Conservation (phyloP, 352 stramenopile genomes). For the Globisporangium emineosum region DNA sequence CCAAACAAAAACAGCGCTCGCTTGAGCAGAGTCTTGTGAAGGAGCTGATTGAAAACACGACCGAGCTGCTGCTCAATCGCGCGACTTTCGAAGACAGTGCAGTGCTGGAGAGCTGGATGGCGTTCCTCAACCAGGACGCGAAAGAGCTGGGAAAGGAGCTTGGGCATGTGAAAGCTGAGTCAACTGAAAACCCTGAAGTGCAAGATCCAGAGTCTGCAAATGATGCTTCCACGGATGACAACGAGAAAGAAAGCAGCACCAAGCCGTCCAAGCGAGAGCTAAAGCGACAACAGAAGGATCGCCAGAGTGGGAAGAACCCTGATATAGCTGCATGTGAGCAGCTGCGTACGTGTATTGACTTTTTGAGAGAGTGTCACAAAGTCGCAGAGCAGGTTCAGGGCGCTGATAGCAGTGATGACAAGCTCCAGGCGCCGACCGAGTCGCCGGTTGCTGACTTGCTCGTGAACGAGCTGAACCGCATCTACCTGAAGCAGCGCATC, state of each 20-base stretch:
- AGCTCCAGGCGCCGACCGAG: not conserved
- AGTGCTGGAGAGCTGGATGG: conserved; percentile 43
- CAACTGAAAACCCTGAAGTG: not conserved
- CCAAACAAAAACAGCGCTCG: conserved; percentile 22
- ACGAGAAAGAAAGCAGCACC: not conserved
- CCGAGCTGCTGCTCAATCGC: conserved; percentile 60
- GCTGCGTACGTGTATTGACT: conserved; percentile 46
- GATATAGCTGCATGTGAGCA: conserved; percentile 29
- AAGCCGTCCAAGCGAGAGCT: conserved; percentile 19
- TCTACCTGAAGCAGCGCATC: conserved; percentile 47
- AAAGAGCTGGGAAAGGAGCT: not conserved
- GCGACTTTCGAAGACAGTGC: conserved; percentile 28
- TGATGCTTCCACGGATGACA: not conserved
- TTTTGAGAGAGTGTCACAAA: conserved; percentile 30
- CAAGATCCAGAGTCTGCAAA: not conserved
- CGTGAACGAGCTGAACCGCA: conserved; percentile 30
- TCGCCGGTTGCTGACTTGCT: conserved; percentile 17
- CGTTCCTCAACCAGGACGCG: conserved; percentile 22
- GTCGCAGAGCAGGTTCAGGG: conserved; percentile 1
- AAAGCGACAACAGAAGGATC: conserved; percentile 9
- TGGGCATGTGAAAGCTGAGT: conserved; percentile 11
- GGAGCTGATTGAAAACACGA: conserved; percentile 64
- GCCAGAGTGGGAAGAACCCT: not conserved
- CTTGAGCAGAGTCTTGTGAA: conserved; percentile 40
- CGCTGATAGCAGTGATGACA: not conserved